Evolutionary conservation across 1,139 yeast genomes (phyloP).

Genomic region (Lodderomyces jiufengensis): DNA sequence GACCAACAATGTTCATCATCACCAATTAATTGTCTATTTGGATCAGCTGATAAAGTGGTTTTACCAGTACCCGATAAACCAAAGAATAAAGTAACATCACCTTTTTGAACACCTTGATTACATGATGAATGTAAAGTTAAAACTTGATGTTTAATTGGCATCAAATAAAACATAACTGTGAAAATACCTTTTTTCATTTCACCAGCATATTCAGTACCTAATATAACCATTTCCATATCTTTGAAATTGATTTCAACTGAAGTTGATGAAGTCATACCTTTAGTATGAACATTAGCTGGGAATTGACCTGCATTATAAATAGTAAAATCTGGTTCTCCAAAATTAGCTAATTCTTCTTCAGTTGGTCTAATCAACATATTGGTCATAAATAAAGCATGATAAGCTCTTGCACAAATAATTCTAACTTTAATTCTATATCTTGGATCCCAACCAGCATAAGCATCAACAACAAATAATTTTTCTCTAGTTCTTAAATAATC

Average conservation of each 20-base stretch:
- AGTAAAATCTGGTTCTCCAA: slow-evolving; percentile 98
- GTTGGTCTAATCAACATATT: slow-evolving; percentile 97
- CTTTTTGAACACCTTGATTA: slow-evolving; percentile 76
- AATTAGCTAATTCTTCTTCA: slow-evolving; percentile 78
- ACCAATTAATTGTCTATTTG: slow-evolving; percentile 90
- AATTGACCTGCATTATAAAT: slow-evolving; percentile 98
- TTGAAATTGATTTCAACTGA: slow-evolving; percentile 96
- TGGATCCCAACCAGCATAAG: slow-evolving; percentile 99
- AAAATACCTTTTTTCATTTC: slow-evolving; percentile 99
- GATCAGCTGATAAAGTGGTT: slow-evolving; percentile 96
- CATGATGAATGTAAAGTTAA: slow-evolving; percentile 94
- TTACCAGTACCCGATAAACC: slow-evolving; percentile 98
- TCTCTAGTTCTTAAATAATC: slow-evolving; percentile 96
- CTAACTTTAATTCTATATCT: slow-evolving; percentile 95
- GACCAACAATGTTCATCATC: slow-evolving; percentile 99
- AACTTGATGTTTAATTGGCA: slow-evolving; percentile 92
- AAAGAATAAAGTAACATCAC: slow-evolving; percentile 89
- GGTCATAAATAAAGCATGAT: slow-evolving; percentile 97
- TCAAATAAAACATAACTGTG: slow-evolving; percentile 97
- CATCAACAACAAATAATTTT: slow-evolving; percentile 92
- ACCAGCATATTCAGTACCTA: slow-evolving; percentile 98
- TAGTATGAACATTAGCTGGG: slow-evolving; percentile 96
- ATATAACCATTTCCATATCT: slow-evolving; percentile 97
- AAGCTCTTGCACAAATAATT: slow-evolving; percentile 96
- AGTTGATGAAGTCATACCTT: slow-evolving; percentile 96